phyloP scores from a whole-genome alignment of 371 early-diverging fungal species.

The Rhizopus arrhizus region DNA sequence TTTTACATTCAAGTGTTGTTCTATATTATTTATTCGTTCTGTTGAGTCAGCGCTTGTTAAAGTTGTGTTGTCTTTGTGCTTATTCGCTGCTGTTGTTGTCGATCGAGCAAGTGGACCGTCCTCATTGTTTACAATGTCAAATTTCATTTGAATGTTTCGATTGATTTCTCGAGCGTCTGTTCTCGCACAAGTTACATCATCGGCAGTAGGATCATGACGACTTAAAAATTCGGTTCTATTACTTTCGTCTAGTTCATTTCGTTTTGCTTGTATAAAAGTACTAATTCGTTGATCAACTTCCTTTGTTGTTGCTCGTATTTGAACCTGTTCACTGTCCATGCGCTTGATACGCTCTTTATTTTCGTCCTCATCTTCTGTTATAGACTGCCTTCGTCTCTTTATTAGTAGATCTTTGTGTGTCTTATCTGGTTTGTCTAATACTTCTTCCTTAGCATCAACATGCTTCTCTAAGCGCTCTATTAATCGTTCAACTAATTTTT shows the following conservation, averaged over 20 bases:
- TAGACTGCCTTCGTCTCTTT: conserved; percentile 26
- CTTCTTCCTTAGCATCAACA: conserved; percentile 35
- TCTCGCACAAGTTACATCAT: conserved; percentile 64
- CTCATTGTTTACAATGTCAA: conserved; percentile 75
- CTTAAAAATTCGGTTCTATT: conserved; percentile 70
- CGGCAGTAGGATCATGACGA: conserved; percentile 43
- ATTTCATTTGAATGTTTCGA: conserved; percentile 81
- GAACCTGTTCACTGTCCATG: conserved; percentile 48
- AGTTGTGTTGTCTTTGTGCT: neutral
- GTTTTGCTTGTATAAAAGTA: conserved; percentile 62
- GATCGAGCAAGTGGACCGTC: conserved; percentile 76
- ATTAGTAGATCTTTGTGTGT: conserved; percentile 19
- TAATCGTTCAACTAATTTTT: conserved; percentile 38
- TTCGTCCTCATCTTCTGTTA: conserved; percentile 17
- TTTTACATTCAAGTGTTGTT: conserved; percentile 68
- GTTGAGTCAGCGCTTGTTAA: conserved; percentile 31
- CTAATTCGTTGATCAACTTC: conserved; percentile 56
- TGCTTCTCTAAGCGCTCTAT: conserved; percentile 40
- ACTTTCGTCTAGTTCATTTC: conserved; percentile 69
- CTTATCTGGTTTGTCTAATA: conserved; percentile 15
- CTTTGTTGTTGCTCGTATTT: conserved; percentile 46
- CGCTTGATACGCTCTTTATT: conserved; percentile 36
- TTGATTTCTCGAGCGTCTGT: conserved; percentile 75
- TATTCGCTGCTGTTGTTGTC: conserved; percentile 4
- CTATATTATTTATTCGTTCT: conserved; percentile 62